Conservation (phyloP, 1,284 basidiomycete genomes). For the Boletus subluridellus region DNA sequence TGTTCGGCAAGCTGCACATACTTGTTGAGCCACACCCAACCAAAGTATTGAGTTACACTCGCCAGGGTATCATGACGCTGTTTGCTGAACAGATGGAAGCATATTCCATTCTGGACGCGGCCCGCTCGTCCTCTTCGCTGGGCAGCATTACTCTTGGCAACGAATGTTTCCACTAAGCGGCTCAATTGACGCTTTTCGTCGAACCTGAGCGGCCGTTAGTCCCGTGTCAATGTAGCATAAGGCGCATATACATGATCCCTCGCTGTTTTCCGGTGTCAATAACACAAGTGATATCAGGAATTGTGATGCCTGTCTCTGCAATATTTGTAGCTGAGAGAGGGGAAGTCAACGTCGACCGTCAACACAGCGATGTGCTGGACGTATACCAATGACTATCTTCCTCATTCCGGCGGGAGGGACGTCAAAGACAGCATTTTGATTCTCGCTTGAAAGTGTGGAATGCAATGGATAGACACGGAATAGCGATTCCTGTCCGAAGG, state of each 20-base stretch:
- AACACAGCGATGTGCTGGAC: constrained; percentile 38
- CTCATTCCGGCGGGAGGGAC: constrained; percentile 74
- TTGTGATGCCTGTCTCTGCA: constrained; percentile 93
- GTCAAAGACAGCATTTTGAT: constrained; percentile 89
- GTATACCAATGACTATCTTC: constrained; percentile 88
- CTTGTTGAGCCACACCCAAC: constrained; percentile 26
- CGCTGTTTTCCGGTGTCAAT: constrained; percentile 95
- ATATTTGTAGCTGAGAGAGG: constrained; percentile 50
- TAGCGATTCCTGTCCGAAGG: constrained; percentile 62
- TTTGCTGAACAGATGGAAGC: constrained; percentile 96
- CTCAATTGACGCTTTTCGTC: constrained; percentile 98
- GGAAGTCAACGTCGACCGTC: constrained; percentile 65
- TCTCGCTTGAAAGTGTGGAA: constrained; percentile 87
- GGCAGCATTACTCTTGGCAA: constrained; percentile 91
- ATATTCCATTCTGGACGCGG: constrained; percentile 87
- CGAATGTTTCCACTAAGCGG: constrained; percentile 87
- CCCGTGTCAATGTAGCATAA: not conserved
- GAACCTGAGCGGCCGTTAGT: constrained; percentile 53
- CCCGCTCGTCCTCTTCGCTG: constrained; percentile 91
- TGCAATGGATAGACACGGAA: constrained; percentile 92
- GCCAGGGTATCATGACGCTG: constrained; percentile 76
- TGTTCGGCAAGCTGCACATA: constrained; percentile 76
- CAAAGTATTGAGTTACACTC: constrained; percentile 26
- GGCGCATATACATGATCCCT: constrained; percentile 69
- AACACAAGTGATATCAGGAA: constrained; percentile 97